Percentiles rank a stretch among this genome's conserved stretches.
phyloP scores from a whole-genome alignment of 148 eudicot genomes.

The Camellia lanceoleosa region DNA sequence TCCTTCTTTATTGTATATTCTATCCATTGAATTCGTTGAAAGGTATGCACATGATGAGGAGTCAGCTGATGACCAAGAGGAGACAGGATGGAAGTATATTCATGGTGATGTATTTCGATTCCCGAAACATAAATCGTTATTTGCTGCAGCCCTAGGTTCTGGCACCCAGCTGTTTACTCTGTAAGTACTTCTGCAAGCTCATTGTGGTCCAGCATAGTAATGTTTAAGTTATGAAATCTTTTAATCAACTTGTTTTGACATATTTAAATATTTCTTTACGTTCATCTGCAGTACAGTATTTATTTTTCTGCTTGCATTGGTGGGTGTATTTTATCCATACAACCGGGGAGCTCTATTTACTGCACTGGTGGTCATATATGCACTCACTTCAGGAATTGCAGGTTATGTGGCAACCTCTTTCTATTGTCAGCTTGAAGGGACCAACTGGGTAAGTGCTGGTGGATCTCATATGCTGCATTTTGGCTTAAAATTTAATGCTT shows the following conservation, averaged over 20 bases:
- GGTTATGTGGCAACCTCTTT: slow-evolving; percentile 34
- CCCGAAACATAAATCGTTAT: slow-evolving; percentile 35
- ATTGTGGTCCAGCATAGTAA: neutral
- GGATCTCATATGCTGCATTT: no score
- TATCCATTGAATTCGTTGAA: neutral
- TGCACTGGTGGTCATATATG: slow-evolving; percentile 32
- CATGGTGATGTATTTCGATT: slow-evolving; percentile 40
- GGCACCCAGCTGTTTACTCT: slow-evolving; percentile 33
- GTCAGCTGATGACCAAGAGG: slow-evolving; percentile 31
- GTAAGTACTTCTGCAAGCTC: slow-evolving; percentile 18
- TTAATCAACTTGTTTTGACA: neutral
- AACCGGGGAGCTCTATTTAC: slow-evolving; percentile 34
- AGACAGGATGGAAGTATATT: slow-evolving; percentile 39
- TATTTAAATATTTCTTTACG: neutral
- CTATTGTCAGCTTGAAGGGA: slow-evolving; percentile 36
- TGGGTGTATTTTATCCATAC: slow-evolving; percentile 40
- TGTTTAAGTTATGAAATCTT: neutral
- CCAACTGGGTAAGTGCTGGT: slow-evolving; percentile 26
- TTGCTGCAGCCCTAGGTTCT: slow-evolving; percentile 36
- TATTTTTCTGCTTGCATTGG: slow-evolving; percentile 29
- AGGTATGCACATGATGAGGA: slow-evolving; percentile 38
- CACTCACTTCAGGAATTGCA: slow-evolving; percentile 33
- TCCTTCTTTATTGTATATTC: neutral
- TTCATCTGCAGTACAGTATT: slow-evolving; percentile 22
- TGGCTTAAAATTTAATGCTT: slow-evolving; percentile 5